Evolutionary conservation across 768 basidiomycete genomes (phyloP).

Genomic region (Russula earlei): DNA sequence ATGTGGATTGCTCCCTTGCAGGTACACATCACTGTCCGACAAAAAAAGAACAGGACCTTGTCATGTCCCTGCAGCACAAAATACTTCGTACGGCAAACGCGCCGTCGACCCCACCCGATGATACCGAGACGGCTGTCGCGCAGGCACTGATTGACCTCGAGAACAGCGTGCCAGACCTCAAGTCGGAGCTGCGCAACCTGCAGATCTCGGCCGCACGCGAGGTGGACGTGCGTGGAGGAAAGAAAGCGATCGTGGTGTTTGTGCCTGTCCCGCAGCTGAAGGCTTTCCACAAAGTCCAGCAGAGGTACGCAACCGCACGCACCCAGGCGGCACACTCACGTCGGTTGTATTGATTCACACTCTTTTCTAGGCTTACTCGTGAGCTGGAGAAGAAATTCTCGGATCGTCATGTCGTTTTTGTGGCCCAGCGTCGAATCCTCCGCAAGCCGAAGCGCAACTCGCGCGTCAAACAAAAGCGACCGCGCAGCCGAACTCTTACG

Average conservation of each 20-base stretch:
- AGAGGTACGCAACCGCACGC: slow-evolving; percentile 58
- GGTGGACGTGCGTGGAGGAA: slow-evolving; percentile 97
- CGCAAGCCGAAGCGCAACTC: slow-evolving; percentile 94
- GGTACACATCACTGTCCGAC: not conserved
- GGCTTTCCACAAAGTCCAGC: slow-evolving; percentile 97
- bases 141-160: slow-evolving; percentile 97
- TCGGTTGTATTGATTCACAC: not conserved
- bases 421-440: slow-evolving; percentile 97
- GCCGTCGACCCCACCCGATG: slow-evolving; percentile 79
- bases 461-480: slow-evolving; percentile 90
- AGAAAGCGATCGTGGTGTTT: slow-evolving; percentile 98
- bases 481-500: slow-evolving; percentile 93
- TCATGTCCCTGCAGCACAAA: slow-evolving; percentile 76
- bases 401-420: slow-evolving; percentile 97
- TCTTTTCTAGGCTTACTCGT: slow-evolving; percentile 69
- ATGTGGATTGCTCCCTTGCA: slow-evolving; percentile 4
- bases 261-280: slow-evolving; percentile 96
- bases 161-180: slow-evolving; percentile 97
- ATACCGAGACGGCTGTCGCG: slow-evolving; percentile 83
- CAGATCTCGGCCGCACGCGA: slow-evolving; percentile 98
- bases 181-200: slow-evolving; percentile 87
- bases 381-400: slow-evolving; percentile 99
- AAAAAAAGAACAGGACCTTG: not conserved
- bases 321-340: not conserved
- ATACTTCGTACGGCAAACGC: slow-evolving; percentile 96